A percentile compares a stretch with the other conserved stretches of the same genome.
Evolutionary conservation across 768 basidiomycete species (phyloP).

Genomic region (Phaeotremella skinneri): DNA sequence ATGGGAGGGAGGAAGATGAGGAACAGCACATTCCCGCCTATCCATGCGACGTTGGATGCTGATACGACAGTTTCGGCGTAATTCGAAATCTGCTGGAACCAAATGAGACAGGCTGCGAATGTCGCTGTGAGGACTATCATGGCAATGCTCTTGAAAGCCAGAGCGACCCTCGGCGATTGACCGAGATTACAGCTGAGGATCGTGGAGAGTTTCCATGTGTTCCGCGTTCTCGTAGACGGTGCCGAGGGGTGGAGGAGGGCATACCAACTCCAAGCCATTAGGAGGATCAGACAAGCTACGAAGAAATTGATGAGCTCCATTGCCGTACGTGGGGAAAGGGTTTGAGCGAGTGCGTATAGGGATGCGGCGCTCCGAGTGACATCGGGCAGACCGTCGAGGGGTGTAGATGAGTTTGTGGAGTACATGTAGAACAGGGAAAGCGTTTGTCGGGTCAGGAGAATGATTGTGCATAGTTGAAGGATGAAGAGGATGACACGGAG

Average conservation of each 20-base stretch:
- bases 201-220: too few species aligned
- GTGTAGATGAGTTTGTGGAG: not conserved
- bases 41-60: not conserved
- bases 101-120: not conserved
- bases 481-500: not conserved
- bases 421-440: slow-evolving; percentile 1
- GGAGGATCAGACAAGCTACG: not conserved
- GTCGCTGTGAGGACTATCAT: not conserved
- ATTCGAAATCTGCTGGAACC: not conserved
- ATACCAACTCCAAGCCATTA: not conserved
- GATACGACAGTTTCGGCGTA: not conserved
- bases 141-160: not conserved
- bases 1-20: not conserved
- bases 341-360: not conserved
- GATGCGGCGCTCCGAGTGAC: not conserved
- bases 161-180: not conserved
- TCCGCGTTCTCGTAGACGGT: not conserved
- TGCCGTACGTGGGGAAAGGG: not conserved
- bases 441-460: not conserved
- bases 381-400: not conserved
- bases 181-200: not conserved
- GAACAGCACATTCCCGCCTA: slow-evolving; percentile 2
- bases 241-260: not conserved
- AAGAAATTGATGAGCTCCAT: not conserved
- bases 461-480: not conserved